These are phyloP conservation scores for Didymella arachidicola DNA, from an alignment of 2,329 filamentous ascomycete species.

Conservation along the genomic window DNA sequence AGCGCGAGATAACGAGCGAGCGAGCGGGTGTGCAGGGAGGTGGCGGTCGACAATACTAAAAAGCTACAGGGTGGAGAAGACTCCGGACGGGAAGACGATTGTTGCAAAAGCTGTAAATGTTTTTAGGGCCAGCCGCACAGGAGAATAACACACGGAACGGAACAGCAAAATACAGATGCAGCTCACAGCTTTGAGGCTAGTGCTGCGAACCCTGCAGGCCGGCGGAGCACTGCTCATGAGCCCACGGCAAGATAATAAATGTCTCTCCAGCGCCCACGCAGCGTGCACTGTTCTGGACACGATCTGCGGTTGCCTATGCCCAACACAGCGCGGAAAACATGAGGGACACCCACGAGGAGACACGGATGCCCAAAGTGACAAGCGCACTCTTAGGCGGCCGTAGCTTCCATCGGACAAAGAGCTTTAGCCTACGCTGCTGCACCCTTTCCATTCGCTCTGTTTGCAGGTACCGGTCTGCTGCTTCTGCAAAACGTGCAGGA, in stretches of 20 bases:
- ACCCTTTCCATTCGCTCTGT: slow-evolving; percentile 11
- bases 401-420: slow-evolving; percentile 8
- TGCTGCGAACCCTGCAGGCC: slow-evolving; percentile 15
- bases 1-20: slow-evolving; percentile 10
- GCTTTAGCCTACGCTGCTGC: slow-evolving; percentile 4
- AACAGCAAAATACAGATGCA: slow-evolving; percentile 7
- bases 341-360: slow-evolving; percentile 15
- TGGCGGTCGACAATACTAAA: slow-evolving; percentile 2
- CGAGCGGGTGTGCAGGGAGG: slow-evolving; percentile 4
- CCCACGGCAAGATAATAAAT: slow-evolving; percentile 16
- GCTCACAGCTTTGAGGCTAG: slow-evolving; percentile 4
- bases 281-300: slow-evolving; percentile 15
- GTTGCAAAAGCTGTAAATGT: slow-evolving; percentile 12
- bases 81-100: slow-evolving; percentile 6
- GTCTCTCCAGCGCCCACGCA: slow-evolving; percentile 18
- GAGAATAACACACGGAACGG: background rate
- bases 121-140: slow-evolving; percentile 11
- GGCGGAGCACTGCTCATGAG: slow-evolving; percentile 6
- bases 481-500: slow-evolving; percentile 18
- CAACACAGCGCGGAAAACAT: slow-evolving; percentile 16
- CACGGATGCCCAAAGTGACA: background rate
- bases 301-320: slow-evolving; percentile 21
- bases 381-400: slow-evolving; percentile 9
- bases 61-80: slow-evolving; percentile 11
- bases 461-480: slow-evolving; percentile 15